Conservation (phyloP, 768 basidiomycete species). For the Russula emetica region DNA sequence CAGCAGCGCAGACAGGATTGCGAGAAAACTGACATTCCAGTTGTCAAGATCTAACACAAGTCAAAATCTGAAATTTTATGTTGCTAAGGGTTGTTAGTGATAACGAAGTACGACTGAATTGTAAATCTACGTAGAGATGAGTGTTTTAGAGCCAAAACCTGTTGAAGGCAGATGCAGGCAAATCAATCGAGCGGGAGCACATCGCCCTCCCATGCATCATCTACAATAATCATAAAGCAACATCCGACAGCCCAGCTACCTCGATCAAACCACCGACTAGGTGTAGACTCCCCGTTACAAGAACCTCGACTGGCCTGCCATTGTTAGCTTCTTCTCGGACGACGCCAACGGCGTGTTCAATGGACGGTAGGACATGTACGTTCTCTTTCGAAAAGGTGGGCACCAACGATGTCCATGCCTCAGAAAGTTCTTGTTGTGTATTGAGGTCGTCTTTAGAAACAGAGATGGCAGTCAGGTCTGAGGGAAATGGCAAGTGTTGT, state of each 20-base stretch:
- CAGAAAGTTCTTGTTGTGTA: slow-evolving; percentile 70
- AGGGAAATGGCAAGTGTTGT: slow-evolving; percentile 20
- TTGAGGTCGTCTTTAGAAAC: slow-evolving; percentile 62
- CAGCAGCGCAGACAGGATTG: neutral
- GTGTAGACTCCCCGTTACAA: slow-evolving; percentile 91
- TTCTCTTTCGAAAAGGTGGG: slow-evolving; percentile 56
- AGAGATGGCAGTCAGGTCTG: slow-evolving; percentile 75
- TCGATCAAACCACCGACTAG: slow-evolving; percentile 93
- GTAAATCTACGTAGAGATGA: neutral
- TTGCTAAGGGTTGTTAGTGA: neutral
- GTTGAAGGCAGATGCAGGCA: slow-evolving; percentile 36
- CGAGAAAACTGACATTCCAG: no score
- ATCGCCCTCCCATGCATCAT: neutral
- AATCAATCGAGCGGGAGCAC: neutral
- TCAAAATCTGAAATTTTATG: neutral
- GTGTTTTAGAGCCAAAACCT: slow-evolving; percentile 26
- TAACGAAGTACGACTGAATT: no score
- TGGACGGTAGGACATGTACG: slow-evolving; percentile 78
- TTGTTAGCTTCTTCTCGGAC: slow-evolving; percentile 43
- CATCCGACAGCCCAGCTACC: slow-evolving; percentile 74
- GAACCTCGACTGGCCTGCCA: slow-evolving; percentile 46
- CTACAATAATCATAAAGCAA: slow-evolving; percentile 46
- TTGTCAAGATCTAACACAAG: neutral
- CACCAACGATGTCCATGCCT: slow-evolving; percentile 63
- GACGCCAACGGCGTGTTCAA: slow-evolving; percentile 80